Evolutionary conservation across 1,284 basidiomycete species (phyloP).

Genomic region (Fomitopsis pinicola): DNA sequence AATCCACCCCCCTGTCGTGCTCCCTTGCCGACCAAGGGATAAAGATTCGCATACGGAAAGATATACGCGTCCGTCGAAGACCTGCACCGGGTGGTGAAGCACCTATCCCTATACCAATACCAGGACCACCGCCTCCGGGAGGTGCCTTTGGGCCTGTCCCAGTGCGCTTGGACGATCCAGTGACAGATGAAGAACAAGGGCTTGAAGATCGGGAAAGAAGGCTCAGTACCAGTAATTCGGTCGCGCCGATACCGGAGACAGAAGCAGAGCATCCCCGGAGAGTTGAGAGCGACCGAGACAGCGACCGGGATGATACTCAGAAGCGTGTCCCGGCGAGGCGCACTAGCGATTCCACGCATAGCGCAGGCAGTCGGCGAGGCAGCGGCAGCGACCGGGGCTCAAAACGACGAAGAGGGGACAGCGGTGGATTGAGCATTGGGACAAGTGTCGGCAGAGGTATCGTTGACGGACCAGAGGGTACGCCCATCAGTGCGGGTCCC

Average conservation of each 20-base stretch:
- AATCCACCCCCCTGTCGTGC: constrained; percentile 84
- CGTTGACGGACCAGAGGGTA: background rate
- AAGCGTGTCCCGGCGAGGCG: constrained; percentile 13
- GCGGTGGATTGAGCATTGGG: constrained; percentile 7
- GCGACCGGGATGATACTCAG: constrained; percentile 19
- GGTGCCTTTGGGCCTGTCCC: constrained; percentile 29
- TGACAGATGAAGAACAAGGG: constrained; percentile 19
- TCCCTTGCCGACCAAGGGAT: constrained; percentile 90
- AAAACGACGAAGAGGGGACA: constrained; percentile 17
- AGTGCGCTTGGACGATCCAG: constrained; percentile 30
- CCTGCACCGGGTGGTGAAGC: constrained; percentile 37
- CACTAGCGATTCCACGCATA: constrained; percentile 5
- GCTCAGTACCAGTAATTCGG: constrained; percentile 11
- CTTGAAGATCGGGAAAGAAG: constrained; percentile 18
- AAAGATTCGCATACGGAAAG: constrained; percentile 89
- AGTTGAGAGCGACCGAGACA: constrained; percentile 16
- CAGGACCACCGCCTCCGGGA: constrained; percentile 14
- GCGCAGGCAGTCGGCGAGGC: constrained; percentile 4
- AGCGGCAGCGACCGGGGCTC: constrained; percentile 16
- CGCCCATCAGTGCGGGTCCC: constrained; percentile 12
- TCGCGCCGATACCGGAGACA: background rate
- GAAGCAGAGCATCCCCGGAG: background rate
- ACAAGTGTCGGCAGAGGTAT: constrained; percentile 1
- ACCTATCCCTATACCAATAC: constrained; percentile 21
- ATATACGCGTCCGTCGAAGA: constrained; percentile 76